Evolutionary conservation across 1,284 basidiomycete species (phyloP).

Genomic region (Retiboletus flavoniger): DNA sequence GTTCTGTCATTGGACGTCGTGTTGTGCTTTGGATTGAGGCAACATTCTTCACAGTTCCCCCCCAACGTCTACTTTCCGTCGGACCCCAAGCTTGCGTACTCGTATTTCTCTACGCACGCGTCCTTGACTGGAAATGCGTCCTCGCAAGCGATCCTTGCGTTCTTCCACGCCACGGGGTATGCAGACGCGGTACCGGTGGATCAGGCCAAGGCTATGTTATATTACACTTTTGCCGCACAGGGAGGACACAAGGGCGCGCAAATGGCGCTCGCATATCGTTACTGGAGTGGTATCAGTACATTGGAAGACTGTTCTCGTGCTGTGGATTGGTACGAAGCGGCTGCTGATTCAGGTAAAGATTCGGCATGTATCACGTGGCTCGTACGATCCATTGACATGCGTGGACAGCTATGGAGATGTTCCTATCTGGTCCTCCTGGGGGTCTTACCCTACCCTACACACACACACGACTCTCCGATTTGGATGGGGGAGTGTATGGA

Average conservation of each 20-base stretch:
- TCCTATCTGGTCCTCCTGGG: conserved; percentile 85
- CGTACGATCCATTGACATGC: background rate
- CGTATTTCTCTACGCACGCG: conserved; percentile 62
- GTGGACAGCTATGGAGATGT: conserved; percentile 63
- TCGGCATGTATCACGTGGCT: conserved; percentile 30
- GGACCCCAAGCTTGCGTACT: conserved; percentile 60
- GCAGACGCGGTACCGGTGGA: conserved; percentile 65
- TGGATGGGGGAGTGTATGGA: conserved; percentile 89
- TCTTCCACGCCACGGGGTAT: conserved; percentile 87
- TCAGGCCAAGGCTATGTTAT: conserved; percentile 79
- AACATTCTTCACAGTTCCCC: conserved; percentile 54
- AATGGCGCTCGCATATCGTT: conserved; percentile 92
- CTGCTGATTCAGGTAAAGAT: conserved; percentile 74
- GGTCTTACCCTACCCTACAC: conserved; percentile 85
- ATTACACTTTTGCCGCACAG: conserved; percentile 92
- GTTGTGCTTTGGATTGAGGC: background rate
- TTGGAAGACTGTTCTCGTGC: conserved; percentile 82
- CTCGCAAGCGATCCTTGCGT: conserved; percentile 81
- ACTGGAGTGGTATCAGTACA: conserved; percentile 93
- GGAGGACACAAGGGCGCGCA: conserved; percentile 85
- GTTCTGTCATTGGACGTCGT: conserved; percentile 5
- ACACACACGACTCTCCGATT: conserved; percentile 83
- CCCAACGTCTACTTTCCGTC: conserved; percentile 61
- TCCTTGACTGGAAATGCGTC: conserved; percentile 72
- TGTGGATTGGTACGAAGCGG: conserved; percentile 83